Percentiles rank a stretch among this genome's conserved stretches.
Evolutionary conservation across 73 alveolate species (phyloP).

Genomic region (Tetrahymena malaccensis): DNA sequence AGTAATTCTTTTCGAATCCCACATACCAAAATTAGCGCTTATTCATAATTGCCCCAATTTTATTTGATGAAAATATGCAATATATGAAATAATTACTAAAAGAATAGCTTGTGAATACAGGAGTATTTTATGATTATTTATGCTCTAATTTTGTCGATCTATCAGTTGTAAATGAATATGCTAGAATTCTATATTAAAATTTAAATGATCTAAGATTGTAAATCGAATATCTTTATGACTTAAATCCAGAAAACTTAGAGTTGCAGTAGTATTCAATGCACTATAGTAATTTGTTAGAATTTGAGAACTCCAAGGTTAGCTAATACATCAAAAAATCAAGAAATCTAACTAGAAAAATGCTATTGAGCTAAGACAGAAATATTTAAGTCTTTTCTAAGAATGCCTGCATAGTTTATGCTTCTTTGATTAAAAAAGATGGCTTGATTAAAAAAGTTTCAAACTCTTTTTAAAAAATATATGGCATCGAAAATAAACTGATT

Average conservation of each 20-base stretch:
- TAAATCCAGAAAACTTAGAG: neutral
- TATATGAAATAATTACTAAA: neutral
- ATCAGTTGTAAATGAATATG: neutral
- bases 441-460: neutral
- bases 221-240: neutral
- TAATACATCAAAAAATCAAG: neutral
- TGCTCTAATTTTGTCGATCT: neutral
- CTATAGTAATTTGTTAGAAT: neutral
- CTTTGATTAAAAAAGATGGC: neutral
- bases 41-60: neutral
- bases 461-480: neutral
- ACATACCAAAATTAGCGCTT: neutral
- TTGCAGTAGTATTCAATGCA: neutral
- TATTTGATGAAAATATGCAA: neutral
- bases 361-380: neutral
- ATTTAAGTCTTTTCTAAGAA: neutral
- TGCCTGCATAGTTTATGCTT: neutral
- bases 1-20: neutral
- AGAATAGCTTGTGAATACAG: neutral
- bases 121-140: neutral
- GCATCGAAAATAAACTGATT: neutral
- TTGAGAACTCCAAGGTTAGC: neutral
- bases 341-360: neutral
- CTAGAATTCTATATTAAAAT: neutral
- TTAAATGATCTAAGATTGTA: neutral